Conservation (phyloP, 2,329 filamentous ascomycete genomes). For the Botrytis pseudocinerea region DNA sequence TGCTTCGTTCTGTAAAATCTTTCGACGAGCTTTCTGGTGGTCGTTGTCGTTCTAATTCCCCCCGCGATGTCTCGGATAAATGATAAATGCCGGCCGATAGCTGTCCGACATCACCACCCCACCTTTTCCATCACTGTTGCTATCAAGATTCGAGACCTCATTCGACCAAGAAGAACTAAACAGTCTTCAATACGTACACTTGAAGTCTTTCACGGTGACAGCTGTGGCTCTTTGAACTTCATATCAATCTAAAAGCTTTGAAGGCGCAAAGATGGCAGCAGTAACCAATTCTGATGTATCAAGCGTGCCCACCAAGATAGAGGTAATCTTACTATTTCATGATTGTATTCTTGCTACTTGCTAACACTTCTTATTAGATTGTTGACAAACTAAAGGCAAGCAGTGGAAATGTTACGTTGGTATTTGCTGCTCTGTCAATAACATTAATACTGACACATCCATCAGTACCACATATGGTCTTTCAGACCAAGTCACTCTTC, state of each 20-base stretch:
- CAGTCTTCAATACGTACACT: neutral
- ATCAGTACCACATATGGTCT: slow-evolving; percentile 28
- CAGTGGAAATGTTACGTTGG: slow-evolving; percentile 3
- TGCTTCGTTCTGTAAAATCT: neutral
- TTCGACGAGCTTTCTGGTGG: neutral
- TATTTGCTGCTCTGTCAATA: neutral
- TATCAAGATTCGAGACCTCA: neutral
- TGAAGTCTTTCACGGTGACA: neutral
- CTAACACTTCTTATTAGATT: slow-evolving; percentile 8
- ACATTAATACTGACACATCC: slow-evolving; percentile 22
- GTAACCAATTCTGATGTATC: slow-evolving; percentile 23
- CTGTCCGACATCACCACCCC: neutral
- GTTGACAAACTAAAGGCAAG: slow-evolving; percentile 17
- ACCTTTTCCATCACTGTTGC: neutral
- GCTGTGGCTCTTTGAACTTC: neutral
- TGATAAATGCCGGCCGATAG: neutral
- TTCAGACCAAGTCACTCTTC: slow-evolving; percentile 41
- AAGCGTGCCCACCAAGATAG: slow-evolving; percentile 18
- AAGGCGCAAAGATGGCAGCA: slow-evolving; percentile 21
- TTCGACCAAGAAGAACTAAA: neutral
- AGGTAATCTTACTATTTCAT: neutral
- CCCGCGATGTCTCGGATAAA: slow-evolving; percentile 8
- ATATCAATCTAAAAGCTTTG: neutral
- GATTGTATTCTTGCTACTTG: neutral
- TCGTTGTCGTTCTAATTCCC: neutral